Evolutionary conservation across 345 rosid genomes (phyloP).

Genomic region (Brassica incana): DNA sequence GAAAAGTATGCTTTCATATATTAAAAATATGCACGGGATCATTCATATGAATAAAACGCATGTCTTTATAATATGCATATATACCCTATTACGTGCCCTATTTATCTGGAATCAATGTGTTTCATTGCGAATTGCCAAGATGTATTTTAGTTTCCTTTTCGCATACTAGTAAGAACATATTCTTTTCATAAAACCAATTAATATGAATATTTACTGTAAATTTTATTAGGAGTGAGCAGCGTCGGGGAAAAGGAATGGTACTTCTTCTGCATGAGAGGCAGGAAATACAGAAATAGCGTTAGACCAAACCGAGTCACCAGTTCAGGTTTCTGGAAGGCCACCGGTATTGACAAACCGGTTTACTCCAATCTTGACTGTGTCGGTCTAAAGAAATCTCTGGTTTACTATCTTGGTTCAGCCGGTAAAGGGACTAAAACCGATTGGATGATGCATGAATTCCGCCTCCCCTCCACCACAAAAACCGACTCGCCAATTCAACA

Average conservation of each 20-base stretch:
- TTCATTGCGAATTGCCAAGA: not conserved
- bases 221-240: slow-evolving; percentile 45
- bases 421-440: slow-evolving; percentile 90
- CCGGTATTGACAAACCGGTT: slow-evolving; percentile 78
- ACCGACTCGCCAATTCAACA: slow-evolving; percentile 42
- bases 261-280: slow-evolving; percentile 77
- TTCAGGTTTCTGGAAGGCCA: slow-evolving; percentile 91
- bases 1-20: not conserved
- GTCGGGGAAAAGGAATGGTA: slow-evolving; percentile 70
- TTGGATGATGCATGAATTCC: slow-evolving; percentile 95
- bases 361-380: slow-evolving; percentile 52
- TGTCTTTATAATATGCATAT: not conserved
- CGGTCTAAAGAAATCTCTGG: slow-evolving; percentile 81
- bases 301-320: slow-evolving; percentile 82
- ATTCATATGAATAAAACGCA: not conserved
- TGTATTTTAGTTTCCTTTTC: not conserved
- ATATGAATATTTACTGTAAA: not conserved
- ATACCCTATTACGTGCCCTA: not conserved
- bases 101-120: not conserved
- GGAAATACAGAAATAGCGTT: slow-evolving; percentile 77
- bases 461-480: slow-evolving; percentile 51
- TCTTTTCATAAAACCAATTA: no score
- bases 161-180: not conserved
- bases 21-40: not conserved
- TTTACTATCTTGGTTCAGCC: slow-evolving; percentile 70